Evolutionary conservation across 2,329 filamentous ascomycete species (phyloP).

Genomic region (Dactylellina cionopaga): DNA sequence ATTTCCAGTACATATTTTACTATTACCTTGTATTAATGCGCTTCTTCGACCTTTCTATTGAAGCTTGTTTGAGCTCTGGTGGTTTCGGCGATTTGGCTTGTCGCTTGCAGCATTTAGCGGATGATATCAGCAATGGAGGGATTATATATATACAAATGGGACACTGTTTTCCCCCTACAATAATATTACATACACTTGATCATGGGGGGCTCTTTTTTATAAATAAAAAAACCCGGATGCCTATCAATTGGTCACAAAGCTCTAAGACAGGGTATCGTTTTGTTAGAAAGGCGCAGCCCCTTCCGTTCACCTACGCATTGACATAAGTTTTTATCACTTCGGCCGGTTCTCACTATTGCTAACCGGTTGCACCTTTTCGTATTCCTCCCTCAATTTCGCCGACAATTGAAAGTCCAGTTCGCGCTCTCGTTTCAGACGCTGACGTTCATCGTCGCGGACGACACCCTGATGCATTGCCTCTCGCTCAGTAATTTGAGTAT

Average conservation of each 20-base stretch:
- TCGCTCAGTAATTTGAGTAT: slow-evolving; percentile 84
- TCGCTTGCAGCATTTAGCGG: too few species aligned
- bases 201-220: too few species aligned
- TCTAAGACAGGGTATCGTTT: too few species aligned
- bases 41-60: neutral
- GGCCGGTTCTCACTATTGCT: slow-evolving; percentile 58
- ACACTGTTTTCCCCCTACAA: neutral
- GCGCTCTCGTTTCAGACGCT: slow-evolving; percentile 86
- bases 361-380: slow-evolving; percentile 86
- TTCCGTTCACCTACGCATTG: neutral
- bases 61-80: too few species aligned
- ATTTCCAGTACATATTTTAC: neutral
- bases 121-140: neutral
- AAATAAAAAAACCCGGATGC: neutral
- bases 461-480: slow-evolving; percentile 94
- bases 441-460: slow-evolving; percentile 92
- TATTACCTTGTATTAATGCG: neutral
- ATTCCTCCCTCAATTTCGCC: slow-evolving; percentile 82
- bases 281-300: too few species aligned
- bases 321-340: slow-evolving; percentile 4
- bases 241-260: too few species aligned
- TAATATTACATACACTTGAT: too few species aligned
- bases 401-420: slow-evolving; percentile 97
- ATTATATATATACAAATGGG: slow-evolving; percentile 26
- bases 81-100: too few species aligned